These are phyloP conservation scores for Perkinsus chesapeaki DNA, from an alignment of 169 alveolate species.

Conservation along the genomic window DNA sequence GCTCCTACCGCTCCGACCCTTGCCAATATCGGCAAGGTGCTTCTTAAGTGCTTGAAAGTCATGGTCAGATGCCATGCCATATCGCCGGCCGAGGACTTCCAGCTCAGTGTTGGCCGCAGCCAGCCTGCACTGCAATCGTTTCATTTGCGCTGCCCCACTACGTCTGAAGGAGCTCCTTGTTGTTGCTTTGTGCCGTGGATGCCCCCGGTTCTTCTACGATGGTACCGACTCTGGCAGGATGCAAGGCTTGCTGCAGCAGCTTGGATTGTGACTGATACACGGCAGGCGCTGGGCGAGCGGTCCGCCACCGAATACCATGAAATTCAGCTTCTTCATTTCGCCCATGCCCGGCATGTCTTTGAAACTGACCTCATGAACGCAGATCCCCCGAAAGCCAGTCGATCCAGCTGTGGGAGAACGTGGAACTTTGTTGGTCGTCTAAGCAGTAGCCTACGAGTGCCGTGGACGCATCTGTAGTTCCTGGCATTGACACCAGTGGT, in stretches of 20 bases:
- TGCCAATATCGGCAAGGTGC: neutral
- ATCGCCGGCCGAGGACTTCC: neutral
- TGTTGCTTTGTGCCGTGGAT: neutral
- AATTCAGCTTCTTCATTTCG: neutral
- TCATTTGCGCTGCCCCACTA: neutral
- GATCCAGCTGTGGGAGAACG: neutral
- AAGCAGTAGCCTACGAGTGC: neutral
- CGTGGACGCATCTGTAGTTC: constrained; percentile 1
- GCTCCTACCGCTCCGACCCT: neutral
- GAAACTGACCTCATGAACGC: neutral
- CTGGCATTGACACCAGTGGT: neutral
- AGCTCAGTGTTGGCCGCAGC: neutral
- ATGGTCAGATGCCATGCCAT: neutral
- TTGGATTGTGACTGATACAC: neutral
- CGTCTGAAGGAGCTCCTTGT: neutral
- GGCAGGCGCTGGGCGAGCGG: neutral
- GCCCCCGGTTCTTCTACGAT: neutral
- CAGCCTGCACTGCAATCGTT: neutral
- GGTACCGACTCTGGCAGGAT: neutral
- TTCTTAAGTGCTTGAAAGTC: neutral
- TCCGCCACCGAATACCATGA: neutral
- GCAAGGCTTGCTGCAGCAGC: neutral
- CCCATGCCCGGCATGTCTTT: neutral
- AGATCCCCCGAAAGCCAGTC: neutral
- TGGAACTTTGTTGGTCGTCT: neutral